Base-by-base conservation (phyloP, 176 grass and related monocot species). In the Thinopyrum elongatum region DNA sequence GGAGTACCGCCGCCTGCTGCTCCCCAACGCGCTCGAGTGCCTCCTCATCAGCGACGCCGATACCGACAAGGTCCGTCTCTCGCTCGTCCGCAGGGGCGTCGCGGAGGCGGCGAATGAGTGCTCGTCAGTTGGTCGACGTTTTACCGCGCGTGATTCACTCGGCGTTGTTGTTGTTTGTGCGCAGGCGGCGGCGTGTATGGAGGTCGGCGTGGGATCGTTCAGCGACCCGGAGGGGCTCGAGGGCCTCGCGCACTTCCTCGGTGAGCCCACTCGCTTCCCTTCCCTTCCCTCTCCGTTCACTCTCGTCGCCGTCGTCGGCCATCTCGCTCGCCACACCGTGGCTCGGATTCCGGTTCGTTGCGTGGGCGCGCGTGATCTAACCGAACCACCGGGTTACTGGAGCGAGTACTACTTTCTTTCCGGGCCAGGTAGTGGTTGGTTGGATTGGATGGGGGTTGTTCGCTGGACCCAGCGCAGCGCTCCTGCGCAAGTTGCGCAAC, bases 181-280 rank as follows among this genome's bases (percentile, higher is more conserved):
- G 6, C 79, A 98, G 96, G 90, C 84, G 58, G 94, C 97, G 66
- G 94, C 94, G 86, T 98, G 86, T 23, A 98, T 98, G 97, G 88
- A 96, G 85, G 97, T 98, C 23, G 84, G 74, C 41, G 91, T 98
- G 26, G 96, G 96, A 23, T 98, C 42, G 35, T 98, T 92, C 90
- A 86, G 91, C 75, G 93, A 98, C 64, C 97, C 97, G 29, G 91
- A 92, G 60, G 97, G 92, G 59, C 83, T 98, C 17, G 97, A 98
- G 87, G 97, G 97, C 81, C 90, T 98, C 69, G 94, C 97, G 71
- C 97, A 98, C 88, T 98, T 98, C 84, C 91, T 98, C 60, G 97
- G 97, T 98, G 71, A 86, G 82, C 86, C 65, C 70, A 49, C 35
- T 7, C 53, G 14, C 38, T 6, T 6, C 72, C 15, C n/a, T 1